Percentiles rank a stretch among this genome's conserved stretches.
Conservation (phyloP, 257 asterid species). For the Mentha longifolia region DNA sequence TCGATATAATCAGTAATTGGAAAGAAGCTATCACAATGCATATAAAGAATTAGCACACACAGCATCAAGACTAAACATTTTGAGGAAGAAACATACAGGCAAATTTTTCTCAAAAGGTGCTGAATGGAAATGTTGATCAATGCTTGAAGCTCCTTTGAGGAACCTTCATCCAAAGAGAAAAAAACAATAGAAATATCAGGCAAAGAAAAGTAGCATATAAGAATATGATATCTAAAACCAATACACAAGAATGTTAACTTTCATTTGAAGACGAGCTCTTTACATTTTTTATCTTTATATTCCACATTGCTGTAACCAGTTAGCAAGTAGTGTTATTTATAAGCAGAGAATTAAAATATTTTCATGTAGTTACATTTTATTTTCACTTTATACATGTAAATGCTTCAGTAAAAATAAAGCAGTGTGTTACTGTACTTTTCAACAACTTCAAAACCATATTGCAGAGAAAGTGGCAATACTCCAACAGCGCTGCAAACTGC, state of each 20-base stretch:
- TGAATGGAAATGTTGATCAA: conserved; percentile 87
- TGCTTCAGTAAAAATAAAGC: conserved; percentile 33
- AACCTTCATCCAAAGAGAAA: conserved; percentile 57
- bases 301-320: conserved; percentile 17
- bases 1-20: conserved; percentile 12
- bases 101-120: conserved; percentile 80
- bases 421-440: conserved; percentile 66
- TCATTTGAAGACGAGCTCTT: too few species aligned
- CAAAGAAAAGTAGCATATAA: conserved; percentile 19
- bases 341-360: background rate
- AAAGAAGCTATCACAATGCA: conserved; percentile 23
- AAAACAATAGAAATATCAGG: conserved; percentile 33
- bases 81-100: conserved; percentile 64
- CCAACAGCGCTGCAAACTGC: conserved; percentile 99
- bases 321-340: background rate
- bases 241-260: conserved; percentile 1
- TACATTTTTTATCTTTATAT: background rate
- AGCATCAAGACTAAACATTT: conserved; percentile 28
- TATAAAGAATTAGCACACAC: conserved; percentile 5
- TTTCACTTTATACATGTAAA: conserved; percentile 5
- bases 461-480: conserved; percentile 96
- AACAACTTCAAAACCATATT: conserved; percentile 84
- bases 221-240: conserved; percentile 16
- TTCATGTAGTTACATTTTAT: conserved; percentile 13
- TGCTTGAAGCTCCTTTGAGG: conserved; percentile 92